A percentile compares a stretch with the other conserved stretches of the same genome.
Conservation (phyloP, 768 basidiomycete genomes). For the Candolleomyces efflorescens region DNA sequence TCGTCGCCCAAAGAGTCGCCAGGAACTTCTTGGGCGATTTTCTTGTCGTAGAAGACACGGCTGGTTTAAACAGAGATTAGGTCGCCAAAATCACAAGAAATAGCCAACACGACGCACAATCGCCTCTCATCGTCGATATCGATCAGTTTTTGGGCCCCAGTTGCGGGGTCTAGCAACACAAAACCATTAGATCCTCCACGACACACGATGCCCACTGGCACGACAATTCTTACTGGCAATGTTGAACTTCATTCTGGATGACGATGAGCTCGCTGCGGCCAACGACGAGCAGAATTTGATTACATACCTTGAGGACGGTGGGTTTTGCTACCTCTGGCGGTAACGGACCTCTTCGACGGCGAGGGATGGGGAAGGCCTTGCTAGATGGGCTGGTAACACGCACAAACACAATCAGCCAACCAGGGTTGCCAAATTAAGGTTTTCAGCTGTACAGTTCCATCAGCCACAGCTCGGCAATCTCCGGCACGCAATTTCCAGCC, state of each 20-base stretch:
- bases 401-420: conserved; percentile 28
- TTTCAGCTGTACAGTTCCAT: conserved; percentile 55
- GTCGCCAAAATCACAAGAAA: neutral
- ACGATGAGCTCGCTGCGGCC: conserved; percentile 13
- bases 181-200: conserved; percentile 13
- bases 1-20: conserved; percentile 91
- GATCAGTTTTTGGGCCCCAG: conserved; percentile 94
- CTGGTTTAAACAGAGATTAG: conserved; percentile 31
- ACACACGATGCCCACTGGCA: neutral
- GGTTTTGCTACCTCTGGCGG: conserved; percentile 39
- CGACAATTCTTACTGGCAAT: conserved; percentile 74
- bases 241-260: conserved; percentile 88
- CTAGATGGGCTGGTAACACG: conserved; percentile 25
- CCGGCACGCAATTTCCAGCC: conserved; percentile 16
- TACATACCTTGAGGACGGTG: conserved; percentile 28
- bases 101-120: conserved; percentile 45
- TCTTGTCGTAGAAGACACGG: conserved; percentile 96
- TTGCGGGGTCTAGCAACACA: conserved; percentile 74
- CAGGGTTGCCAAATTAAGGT: conserved; percentile 42
- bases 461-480: conserved; percentile 40
- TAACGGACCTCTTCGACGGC: conserved; percentile 35
- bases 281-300: conserved; percentile 5
- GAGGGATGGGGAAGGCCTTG: conserved; percentile 22
- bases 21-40: conserved; percentile 92
- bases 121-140: conserved; percentile 90